These are phyloP conservation scores for Halenospora varia DNA, from an alignment of 495 filamentous ascomycete species.

Conservation along the genomic window DNA sequence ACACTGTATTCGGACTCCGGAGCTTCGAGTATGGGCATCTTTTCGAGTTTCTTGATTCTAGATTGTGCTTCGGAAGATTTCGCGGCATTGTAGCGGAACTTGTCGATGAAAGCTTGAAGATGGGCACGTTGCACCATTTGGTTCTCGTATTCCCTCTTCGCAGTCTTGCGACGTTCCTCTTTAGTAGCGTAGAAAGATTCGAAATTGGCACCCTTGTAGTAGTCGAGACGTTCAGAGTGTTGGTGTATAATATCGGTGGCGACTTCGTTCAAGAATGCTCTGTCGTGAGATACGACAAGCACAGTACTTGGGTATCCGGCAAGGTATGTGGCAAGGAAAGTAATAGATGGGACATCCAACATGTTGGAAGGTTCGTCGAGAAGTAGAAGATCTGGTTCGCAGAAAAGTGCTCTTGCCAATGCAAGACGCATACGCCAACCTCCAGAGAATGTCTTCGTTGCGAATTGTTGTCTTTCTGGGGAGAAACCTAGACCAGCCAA, in stretches of 20 bases:
- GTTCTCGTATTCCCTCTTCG: conserved; percentile 97
- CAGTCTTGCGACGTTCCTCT: conserved; percentile 94
- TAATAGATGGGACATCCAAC: conserved; percentile 99
- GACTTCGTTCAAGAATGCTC: conserved; percentile 97
- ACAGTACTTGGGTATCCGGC: conserved; percentile 92
- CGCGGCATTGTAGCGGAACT: conserved; percentile 99
- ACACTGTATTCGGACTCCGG: conserved; percentile 95
- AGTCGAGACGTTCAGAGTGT: conserved; percentile 93
- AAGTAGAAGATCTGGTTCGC: conserved; percentile 92
- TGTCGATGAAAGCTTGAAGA: conserved; percentile 94
- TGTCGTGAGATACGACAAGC: conserved; percentile 96
- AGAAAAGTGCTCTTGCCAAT: conserved; percentile 92
- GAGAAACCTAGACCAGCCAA: conserved; percentile 97
- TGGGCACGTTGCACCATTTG: conserved; percentile 93
- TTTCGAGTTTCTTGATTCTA: conserved; percentile 97
- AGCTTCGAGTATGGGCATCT: conserved; percentile 85
- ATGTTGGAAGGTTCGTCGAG: conserved; percentile 99
- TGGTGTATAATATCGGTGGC: conserved; percentile 99
- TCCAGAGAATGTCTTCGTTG: conserved; percentile 97
- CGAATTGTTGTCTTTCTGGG: conserved; percentile 81
- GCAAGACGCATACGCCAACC: conserved; percentile 99
- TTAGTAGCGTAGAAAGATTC: conserved; percentile 97
- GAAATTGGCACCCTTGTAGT: conserved; percentile 98
- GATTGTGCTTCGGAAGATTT: conserved; percentile 98
- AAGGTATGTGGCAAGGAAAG: conserved; percentile 95